phyloP scores from a whole-genome alignment of 2,329 filamentous ascomycete species.

The Colletotrichum tabaci region DNA sequence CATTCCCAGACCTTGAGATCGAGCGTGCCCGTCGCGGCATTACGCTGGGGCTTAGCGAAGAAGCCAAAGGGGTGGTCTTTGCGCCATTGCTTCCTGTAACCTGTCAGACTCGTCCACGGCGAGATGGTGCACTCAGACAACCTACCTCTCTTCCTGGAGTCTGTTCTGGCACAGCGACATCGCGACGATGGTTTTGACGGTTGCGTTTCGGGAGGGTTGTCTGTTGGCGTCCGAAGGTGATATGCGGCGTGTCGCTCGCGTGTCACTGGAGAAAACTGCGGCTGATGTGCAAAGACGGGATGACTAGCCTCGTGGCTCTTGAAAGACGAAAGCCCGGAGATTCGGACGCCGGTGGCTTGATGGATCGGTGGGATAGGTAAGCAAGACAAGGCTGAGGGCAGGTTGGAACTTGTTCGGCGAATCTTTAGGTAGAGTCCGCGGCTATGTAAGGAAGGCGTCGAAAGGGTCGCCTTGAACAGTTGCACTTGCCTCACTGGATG shows the following conservation, averaged over 20 bases:
- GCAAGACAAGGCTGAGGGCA: conserved; percentile 1
- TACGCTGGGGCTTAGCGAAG: conserved; percentile 90
- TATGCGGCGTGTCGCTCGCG: conserved; percentile 18
- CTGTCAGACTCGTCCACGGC: conserved; percentile 44
- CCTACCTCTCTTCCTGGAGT: conserved; percentile 88
- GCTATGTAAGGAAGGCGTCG: conserved; percentile 24
- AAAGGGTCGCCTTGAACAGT: conserved; percentile 15
- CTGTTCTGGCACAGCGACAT: conserved; percentile 94
- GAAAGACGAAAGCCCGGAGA: not conserved
- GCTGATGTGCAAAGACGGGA: conserved; percentile 7
- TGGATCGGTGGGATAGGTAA: not conserved
- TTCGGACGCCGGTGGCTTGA: not conserved
- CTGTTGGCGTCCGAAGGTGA: not conserved
- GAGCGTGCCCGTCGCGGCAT: conserved; percentile 78
- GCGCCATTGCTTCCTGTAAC: conserved; percentile 90
- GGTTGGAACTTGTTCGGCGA: not conserved
- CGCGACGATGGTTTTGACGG: conserved; percentile 43
- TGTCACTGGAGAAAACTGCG: conserved; percentile 5
- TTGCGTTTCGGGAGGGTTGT: not conserved
- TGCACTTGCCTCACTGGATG: conserved; percentile 31
- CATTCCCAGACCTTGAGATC: conserved; percentile 98
- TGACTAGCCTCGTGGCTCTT: not conserved
- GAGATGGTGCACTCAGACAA: conserved; percentile 40
- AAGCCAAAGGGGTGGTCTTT: conserved; percentile 98
- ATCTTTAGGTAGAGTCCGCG: conserved; percentile 12